Conservation (phyloP, 78 protist species). For the Speleostelium caveatum region DNA sequence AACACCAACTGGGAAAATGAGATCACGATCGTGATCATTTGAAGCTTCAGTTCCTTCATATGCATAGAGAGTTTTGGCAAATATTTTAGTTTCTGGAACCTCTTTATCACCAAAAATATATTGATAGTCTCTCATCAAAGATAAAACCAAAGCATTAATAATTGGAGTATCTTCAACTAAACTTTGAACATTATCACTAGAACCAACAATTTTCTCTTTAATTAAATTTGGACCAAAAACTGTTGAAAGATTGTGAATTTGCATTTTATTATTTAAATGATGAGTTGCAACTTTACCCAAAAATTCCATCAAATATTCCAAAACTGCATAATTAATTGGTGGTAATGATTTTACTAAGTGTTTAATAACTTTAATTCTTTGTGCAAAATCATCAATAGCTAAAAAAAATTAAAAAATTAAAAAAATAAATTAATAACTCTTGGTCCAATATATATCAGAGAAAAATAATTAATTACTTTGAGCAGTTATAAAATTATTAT, state of each 20-base stretch:
- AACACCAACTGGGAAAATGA: constrained; percentile 44
- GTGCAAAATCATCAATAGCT: constrained; percentile 40
- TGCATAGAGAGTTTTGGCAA: constrained; percentile 49
- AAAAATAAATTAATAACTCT: no score
- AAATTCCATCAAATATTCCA: constrained; percentile 20
- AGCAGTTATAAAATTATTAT: constrained; percentile 75
- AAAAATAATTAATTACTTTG: no score
- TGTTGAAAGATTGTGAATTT: constrained; percentile 43
- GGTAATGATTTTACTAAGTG: constrained; percentile 54
- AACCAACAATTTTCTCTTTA: background rate
- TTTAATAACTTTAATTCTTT: constrained; percentile 43
- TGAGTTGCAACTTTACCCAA: constrained; percentile 54
- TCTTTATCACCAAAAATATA: constrained; percentile 63
- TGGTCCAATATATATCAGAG: no score
- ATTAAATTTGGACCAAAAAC: constrained; percentile 71
- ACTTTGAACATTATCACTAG: constrained; percentile 28
- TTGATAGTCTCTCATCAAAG: constrained; percentile 58
- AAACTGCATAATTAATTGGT: constrained; percentile 20
- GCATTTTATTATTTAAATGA: constrained; percentile 41
- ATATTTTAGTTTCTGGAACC: constrained; percentile 51
- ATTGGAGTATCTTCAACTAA: constrained; percentile 67
- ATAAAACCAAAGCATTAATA: constrained; percentile 39
- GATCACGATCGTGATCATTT: constrained; percentile 19
- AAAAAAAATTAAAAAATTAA: background rate
- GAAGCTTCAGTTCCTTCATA: background rate